Percentiles rank a stretch among this genome's conserved stretches.
phyloP scores from a whole-genome alignment of 805 yeast genomes.

The Wickerhamiella slavikovae region DNA sequence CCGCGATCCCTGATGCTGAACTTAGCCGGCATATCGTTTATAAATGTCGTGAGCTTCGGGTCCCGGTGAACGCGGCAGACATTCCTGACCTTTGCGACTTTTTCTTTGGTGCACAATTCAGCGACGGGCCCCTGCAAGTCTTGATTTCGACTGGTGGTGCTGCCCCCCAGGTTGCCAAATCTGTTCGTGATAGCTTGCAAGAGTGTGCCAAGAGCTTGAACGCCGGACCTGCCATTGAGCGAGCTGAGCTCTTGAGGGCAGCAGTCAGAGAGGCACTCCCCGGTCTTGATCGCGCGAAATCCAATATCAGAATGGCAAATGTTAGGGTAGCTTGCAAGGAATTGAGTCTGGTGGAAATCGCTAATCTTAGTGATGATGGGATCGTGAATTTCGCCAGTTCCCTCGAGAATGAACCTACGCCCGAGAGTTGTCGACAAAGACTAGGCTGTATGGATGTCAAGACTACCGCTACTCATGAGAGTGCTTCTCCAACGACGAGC shows the following conservation, averaged over 20 bases:
- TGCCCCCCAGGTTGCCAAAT: constrained; percentile 53
- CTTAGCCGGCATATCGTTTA: constrained; percentile 37
- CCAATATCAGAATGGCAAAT: too few species aligned
- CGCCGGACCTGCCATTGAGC: constrained; percentile 37
- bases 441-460: too few species aligned
- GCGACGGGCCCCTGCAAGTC: constrained; percentile 52
- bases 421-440: too few species aligned
- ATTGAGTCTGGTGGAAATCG: too few species aligned
- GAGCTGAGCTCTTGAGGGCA: constrained; percentile 25
- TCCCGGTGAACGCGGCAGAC: constrained; percentile 61
- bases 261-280: constrained; percentile 23
- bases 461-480: too few species aligned
- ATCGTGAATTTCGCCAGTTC: too few species aligned
- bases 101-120: constrained; percentile 61
- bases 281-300: too few species aligned
- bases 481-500: too few species aligned
- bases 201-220: constrained; percentile 22
- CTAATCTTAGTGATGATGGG: too few species aligned
- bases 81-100: constrained; percentile 71
- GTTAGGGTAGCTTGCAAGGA: too few species aligned
- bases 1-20: constrained; percentile 54
- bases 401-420: too few species aligned
- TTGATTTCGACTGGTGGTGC: constrained; percentile 73
- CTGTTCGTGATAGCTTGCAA: constrained; percentile 35
- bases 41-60: constrained; percentile 24